Evolutionary conservation across 352 stramenopile genomes (phyloP), one percentile per base, ranked within the genome.

Genomic region (Phytophthora sojae): DNA sequence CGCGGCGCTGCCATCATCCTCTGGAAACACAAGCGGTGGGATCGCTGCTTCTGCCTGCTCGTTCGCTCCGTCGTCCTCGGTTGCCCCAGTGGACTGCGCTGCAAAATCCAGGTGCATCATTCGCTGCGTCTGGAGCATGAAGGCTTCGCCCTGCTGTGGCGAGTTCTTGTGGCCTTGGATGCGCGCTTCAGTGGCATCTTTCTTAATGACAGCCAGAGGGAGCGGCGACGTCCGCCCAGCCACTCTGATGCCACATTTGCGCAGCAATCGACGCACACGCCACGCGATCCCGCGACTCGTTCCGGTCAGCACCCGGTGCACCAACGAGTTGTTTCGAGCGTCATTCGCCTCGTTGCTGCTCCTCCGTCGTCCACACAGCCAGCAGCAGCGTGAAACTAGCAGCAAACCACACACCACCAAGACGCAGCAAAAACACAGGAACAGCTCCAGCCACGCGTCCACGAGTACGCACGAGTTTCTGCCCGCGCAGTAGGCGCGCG

Each of bases 151-250:
- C 50, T 93, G 81, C 62, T 95, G 89, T 23, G 80, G 73, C 17
- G 79, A 89, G 77, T 92, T 95, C 73, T 95, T 95, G 73, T 93
- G 84, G 35, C 82, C 85, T 49, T 82, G 75, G 58, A 95, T 92
- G 19, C 83, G 74, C 7, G 87, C 85, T 15, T 63, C 35, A 26
- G 76, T 79, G 30, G 86, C 85, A 56, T 95, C 87, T 64, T 84
- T 88, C 62, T 88, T 77, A 66, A 95, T 94, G 64, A 94, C 81
- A 0, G 82, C 85, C 12, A 86, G 64, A 1, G 82, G 83, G 8
- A 93, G 61, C n/a, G 86, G 79, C 17, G 73, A 71, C n/a, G 79
- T 87, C 26, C 64, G 47, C 29, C 49, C 59, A 6, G 50, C 26
- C 17, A 74, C 23, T 50, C 39, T 42, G 25, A 69, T 66, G 14